A percentile compares a stretch with the other conserved stretches of the same genome.
Evolutionary conservation across 208 protist species (phyloP).

Genomic region (Crithidia expoeki): DNA sequence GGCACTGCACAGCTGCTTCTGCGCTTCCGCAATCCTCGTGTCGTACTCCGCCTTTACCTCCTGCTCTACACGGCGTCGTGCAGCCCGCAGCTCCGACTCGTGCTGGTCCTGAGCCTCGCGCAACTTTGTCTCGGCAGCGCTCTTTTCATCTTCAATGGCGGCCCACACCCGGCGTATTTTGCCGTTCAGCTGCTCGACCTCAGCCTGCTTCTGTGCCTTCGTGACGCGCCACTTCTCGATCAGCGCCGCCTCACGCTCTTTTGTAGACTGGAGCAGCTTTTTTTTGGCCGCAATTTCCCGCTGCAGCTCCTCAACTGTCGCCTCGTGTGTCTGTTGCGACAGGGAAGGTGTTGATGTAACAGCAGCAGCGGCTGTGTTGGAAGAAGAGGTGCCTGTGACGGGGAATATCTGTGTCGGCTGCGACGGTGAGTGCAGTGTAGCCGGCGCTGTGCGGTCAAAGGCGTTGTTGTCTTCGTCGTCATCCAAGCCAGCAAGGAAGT

Average conservation of each 20-base stretch:
- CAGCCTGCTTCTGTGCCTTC: slow-evolving; percentile 73
- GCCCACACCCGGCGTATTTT: slow-evolving; percentile 56
- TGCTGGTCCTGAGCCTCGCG: slow-evolving; percentile 55
- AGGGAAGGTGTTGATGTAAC: not conserved
- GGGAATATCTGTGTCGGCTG: slow-evolving; percentile 5
- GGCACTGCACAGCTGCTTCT: slow-evolving; percentile 44
- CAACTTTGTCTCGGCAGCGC: slow-evolving; percentile 45
- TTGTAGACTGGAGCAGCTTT: slow-evolving; percentile 49
- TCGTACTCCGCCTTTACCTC: slow-evolving; percentile 60
- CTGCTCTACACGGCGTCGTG: slow-evolving; percentile 51
- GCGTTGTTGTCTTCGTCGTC: slow-evolving; percentile 1
- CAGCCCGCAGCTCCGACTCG: slow-evolving; percentile 48
- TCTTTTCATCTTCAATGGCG: slow-evolving; percentile 63
- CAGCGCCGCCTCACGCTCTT: slow-evolving; percentile 59
- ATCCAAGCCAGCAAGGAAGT: slow-evolving; percentile 24
- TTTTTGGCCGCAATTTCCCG: slow-evolving; percentile 65
- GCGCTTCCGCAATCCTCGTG: slow-evolving; percentile 42
- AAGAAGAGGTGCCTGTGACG: slow-evolving; percentile 1
- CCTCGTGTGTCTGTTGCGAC: slow-evolving; percentile 47
- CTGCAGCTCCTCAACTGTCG: slow-evolving; percentile 55
- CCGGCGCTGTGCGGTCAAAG: not conserved
- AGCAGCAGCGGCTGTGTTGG: not conserved
- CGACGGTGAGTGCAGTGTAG: not conserved
- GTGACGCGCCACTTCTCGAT: slow-evolving; percentile 60
- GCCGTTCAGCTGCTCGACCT: slow-evolving; percentile 70